Evolutionary conservation across 495 filamentous ascomycete species (phyloP), one percentile per base, ranked within the genome.

Genomic region (Hypoxylon trugodes): DNA sequence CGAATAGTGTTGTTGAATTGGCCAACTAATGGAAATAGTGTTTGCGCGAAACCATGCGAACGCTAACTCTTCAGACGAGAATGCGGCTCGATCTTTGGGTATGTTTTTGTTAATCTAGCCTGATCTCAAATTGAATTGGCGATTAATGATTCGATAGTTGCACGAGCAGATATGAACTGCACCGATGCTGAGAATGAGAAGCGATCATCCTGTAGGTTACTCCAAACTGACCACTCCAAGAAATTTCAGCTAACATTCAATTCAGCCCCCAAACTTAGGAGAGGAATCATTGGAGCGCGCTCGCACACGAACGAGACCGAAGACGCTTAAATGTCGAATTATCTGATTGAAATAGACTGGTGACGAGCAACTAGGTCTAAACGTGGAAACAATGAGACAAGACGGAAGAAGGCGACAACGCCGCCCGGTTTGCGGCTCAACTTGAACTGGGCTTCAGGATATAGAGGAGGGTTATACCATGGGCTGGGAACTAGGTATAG

Each of bases 391-490:
- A 30, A 25, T 19, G 9, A 10, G 3, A 41, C 9, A 19, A 37
- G 24, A 24, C 15, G 15, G 19, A 24, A 16, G 18, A 40, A 12
- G 42, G 42, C 24, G 18, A 35, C n/a, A 19, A 16, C 9, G 40
- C 33, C 50, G 51, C 51, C 63, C 41, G 57, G 56, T 18, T 51
- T 25, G 56, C 38, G 45, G 35, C 57, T 25, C 47, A 18, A 38
- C 45, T 47, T 61, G 56, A 57, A 55, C 57, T 66, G 51, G 57
- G 32, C 35, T 66, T 61, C 51, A 36, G 63, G 45, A 50, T 38
- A 50, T 47, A 48, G 48, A 54, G 13, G n/a, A n/a, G n/a, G n/a
- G 25, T 13, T 37, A 43, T 51, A 56, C 55, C 55, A 43, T 49
- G 33, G 62, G 63, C 22, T 46, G 51, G 56, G 46, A 50, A 40